These are phyloP conservation scores for Blumeria graminis DNA, from an alignment of 2,329 filamentous ascomycete genomes.

Conservation along the genomic window DNA sequence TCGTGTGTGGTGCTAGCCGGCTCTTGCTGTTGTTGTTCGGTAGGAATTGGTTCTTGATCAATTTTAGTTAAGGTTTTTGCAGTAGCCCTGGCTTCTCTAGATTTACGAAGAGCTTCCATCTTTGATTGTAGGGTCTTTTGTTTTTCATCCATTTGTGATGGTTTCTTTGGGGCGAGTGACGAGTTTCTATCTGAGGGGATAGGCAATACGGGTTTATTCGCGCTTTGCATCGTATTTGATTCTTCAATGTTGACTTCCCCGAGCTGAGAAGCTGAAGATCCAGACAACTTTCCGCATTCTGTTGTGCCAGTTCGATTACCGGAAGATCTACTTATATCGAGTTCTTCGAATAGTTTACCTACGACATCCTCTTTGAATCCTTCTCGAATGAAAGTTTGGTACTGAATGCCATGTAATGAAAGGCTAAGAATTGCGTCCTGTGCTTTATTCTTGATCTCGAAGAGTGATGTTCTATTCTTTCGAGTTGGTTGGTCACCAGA, in stretches of 20 bases:
- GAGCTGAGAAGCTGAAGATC: constrained; percentile 1
- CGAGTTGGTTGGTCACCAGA: background rate
- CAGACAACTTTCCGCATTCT: background rate
- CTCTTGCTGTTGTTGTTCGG: background rate
- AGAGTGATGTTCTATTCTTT: constrained; percentile 5
- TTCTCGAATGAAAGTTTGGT: constrained; percentile 47
- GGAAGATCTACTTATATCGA: constrained; percentile 20
- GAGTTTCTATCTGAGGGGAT: constrained; percentile 90
- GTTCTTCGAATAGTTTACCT: constrained; percentile 38
- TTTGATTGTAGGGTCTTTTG: constrained; percentile 51
- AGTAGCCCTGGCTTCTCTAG: constrained; percentile 21
- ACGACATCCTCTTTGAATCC: constrained; percentile 42
- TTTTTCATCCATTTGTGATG: constrained; percentile 34
- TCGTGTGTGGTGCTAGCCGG: background rate
- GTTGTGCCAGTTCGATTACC: background rate
- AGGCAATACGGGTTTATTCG: constrained; percentile 93
- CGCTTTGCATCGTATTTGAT: constrained; percentile 21
- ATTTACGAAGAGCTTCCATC: constrained; percentile 48
- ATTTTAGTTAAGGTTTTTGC: constrained; percentile 13
- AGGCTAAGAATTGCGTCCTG: constrained; percentile 43
- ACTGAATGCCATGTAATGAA: constrained; percentile 43
- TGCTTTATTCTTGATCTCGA: constrained; percentile 25
- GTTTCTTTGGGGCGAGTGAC: constrained; percentile 62
- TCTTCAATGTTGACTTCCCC: background rate
- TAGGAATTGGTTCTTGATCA: background rate